These are phyloP conservation scores for Tulasnella sp. DNA, from an alignment of 768 basidiomycete genomes.

Conservation along the genomic window DNA sequence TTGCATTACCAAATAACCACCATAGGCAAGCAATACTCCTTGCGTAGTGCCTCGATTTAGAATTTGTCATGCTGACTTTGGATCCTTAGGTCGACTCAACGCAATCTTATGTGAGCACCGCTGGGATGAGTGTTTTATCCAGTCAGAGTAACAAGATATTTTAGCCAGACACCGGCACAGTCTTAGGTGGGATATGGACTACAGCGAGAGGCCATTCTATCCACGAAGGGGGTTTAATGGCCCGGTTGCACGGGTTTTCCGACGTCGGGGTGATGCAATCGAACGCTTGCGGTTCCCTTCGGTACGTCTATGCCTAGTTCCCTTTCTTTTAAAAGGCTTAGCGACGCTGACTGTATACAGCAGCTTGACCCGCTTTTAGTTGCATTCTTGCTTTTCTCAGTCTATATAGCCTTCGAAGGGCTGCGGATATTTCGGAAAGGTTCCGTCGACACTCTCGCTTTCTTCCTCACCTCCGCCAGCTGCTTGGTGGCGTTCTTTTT, in stretches of 20 bases:
- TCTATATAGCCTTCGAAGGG: neutral
- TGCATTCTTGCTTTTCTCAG: neutral
- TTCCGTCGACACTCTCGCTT: neutral
- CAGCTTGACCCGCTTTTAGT: neutral
- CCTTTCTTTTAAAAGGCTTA: neutral
- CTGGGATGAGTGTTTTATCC: neutral
- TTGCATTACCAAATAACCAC: neutral
- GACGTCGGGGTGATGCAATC: neutral
- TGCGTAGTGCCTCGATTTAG: neutral
- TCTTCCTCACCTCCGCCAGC: neutral
- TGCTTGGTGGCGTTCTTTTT: neutral
- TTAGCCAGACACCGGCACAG: neutral
- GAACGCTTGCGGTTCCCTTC: neutral
- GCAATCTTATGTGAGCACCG: neutral
- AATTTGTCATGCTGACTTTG: neutral
- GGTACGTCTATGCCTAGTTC: neutral
- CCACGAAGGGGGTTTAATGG: neutral
- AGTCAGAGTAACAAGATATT: neutral
- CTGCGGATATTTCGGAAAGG: neutral
- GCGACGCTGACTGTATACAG: neutral
- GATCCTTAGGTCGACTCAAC: neutral
- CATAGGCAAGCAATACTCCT: neutral
- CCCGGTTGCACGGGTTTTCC: neutral
- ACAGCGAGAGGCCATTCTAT: neutral
- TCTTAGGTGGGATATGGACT: neutral